Conservation (phyloP, 495 filamentous ascomycete genomes). For the Daldinia childiae region DNA sequence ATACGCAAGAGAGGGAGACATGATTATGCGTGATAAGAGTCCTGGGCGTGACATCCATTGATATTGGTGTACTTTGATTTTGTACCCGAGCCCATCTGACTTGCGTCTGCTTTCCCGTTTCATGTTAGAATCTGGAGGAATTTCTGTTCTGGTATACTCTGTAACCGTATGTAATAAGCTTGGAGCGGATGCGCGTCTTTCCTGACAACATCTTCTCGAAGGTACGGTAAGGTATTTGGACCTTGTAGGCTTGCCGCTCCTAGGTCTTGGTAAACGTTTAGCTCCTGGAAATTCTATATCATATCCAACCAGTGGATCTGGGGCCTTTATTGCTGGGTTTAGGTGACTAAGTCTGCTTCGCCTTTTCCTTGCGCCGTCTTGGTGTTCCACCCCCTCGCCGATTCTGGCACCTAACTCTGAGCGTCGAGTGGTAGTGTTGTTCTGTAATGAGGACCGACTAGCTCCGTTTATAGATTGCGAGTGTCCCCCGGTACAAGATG, state of each 20-base stretch:
- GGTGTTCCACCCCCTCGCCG: background rate
- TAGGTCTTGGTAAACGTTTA: background rate
- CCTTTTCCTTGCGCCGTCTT: background rate
- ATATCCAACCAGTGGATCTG: background rate
- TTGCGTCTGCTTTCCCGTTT: background rate
- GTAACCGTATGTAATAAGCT: background rate
- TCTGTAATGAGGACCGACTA: background rate
- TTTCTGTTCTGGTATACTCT: too few species aligned
- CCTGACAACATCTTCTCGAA: background rate
- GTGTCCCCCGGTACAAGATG: too few species aligned
- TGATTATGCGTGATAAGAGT: too few species aligned
- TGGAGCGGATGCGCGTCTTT: background rate
- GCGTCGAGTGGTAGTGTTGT: background rate
- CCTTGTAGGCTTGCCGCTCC: background rate
- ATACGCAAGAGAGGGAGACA: too few species aligned
- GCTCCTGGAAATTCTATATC: background rate
- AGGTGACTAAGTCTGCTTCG: background rate
- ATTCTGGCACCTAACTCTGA: background rate
- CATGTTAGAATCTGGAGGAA: too few species aligned
- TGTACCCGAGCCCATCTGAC: too few species aligned
- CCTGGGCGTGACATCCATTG: too few species aligned
- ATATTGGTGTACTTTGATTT: too few species aligned
- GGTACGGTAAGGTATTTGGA: background rate
- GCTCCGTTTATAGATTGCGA: too few species aligned
- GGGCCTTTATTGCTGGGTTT: background rate